Conservation (phyloP, 306 rosid genomes). For the Castanopsis chinensis region DNA sequence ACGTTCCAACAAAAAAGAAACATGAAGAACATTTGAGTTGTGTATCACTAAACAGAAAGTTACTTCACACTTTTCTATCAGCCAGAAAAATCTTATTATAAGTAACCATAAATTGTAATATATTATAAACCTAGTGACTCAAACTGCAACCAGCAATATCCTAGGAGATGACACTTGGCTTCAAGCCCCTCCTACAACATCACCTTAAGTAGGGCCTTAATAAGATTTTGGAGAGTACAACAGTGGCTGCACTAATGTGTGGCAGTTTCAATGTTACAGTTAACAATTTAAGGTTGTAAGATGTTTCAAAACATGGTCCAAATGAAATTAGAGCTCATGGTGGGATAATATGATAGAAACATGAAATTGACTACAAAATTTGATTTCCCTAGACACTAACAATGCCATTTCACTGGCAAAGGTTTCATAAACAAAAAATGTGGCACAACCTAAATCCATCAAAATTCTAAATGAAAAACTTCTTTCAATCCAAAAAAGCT, state of each 20-base stretch:
- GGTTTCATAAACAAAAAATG: background rate
- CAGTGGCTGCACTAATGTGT: no score
- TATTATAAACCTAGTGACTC: background rate
- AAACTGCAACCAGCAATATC: background rate
- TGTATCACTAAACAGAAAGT: background rate
- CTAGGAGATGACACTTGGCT: background rate
- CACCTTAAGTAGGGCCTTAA: background rate
- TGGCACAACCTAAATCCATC: no score
- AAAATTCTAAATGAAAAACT: background rate
- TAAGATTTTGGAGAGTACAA: no score
- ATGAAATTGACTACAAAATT: background rate
- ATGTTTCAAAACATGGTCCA: background rate
- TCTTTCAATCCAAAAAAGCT: background rate
- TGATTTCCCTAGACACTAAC: background rate
- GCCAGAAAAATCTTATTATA: no score
- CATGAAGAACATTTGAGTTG: background rate
- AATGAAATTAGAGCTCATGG: background rate
- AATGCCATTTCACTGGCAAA: background rate
- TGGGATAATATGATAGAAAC: background rate
- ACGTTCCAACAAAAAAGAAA: no score
- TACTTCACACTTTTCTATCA: background rate
- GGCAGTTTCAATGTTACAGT: background rate
- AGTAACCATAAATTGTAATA: background rate
- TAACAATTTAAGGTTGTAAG: background rate
- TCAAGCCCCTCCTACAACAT: background rate